A percentile compares a stretch with the other conserved stretches of the same genome.
These are phyloP conservation scores for Boletus rufocinnamomeus DNA, from an alignment of 768 basidiomycete genomes.

Conservation along the genomic window DNA sequence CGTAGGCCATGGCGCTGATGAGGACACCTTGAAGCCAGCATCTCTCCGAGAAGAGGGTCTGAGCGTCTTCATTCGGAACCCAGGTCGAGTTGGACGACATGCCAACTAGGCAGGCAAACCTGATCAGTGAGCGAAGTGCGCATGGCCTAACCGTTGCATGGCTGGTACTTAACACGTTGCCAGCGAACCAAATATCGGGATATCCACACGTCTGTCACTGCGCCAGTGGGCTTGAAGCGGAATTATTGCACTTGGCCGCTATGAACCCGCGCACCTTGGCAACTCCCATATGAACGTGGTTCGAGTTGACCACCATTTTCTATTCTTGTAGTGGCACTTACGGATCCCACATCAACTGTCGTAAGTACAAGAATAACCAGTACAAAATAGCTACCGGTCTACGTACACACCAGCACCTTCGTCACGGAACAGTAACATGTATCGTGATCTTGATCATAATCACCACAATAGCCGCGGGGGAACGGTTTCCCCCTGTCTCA, in stretches of 20 bases:
- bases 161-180: not conserved
- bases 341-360: too few species aligned
- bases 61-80: constrained; percentile 15
- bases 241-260: not conserved
- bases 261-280: not conserved
- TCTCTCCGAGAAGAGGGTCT: constrained; percentile 21
- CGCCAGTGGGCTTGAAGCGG: not conserved
- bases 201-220: not conserved
- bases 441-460: not conserved
- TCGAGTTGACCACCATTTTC: too few species aligned
- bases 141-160: too few species aligned
- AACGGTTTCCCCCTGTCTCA: not conserved
- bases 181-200: not conserved
- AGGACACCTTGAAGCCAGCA: constrained; percentile 22
- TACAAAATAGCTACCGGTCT: too few species aligned
- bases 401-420: not conserved
- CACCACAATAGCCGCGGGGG: not conserved
- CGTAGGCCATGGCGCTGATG: constrained; percentile 15
- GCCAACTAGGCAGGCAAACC: not conserved
- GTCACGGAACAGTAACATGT: too few species aligned
- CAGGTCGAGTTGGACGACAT: constrained; percentile 24
- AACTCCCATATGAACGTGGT: too few species aligned
- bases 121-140: not conserved
- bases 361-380: too few species aligned
- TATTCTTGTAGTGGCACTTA: too few species aligned